Conservation (phyloP, 768 basidiomycete species). For the Pluteus cervinus region DNA sequence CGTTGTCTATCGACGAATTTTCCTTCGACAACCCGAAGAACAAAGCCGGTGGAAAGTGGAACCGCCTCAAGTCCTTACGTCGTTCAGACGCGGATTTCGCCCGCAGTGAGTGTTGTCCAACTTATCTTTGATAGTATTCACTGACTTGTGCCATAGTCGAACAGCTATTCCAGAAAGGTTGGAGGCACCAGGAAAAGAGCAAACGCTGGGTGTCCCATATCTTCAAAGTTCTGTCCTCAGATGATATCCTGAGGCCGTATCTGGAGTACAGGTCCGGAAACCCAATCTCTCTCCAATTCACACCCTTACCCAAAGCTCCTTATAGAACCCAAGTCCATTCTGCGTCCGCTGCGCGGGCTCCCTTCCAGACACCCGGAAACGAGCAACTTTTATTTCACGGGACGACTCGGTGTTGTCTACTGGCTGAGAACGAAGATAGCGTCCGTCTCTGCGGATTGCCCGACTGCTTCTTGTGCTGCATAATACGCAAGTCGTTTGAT, state of each 20-base stretch:
- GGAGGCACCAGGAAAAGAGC: slow-evolving; percentile 50
- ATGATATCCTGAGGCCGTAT: slow-evolving; percentile 37
- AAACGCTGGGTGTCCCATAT: slow-evolving; percentile 42
- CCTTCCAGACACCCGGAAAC: slow-evolving; percentile 28
- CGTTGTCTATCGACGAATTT: slow-evolving; percentile 32
- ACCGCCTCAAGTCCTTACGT: slow-evolving; percentile 35
- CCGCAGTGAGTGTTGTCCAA: slow-evolving; percentile 28
- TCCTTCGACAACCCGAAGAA: slow-evolving; percentile 37
- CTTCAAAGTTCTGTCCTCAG: slow-evolving; percentile 45
- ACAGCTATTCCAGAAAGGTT: slow-evolving; percentile 43
- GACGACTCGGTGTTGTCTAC: slow-evolving; percentile 49
- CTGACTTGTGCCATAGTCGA: slow-evolving; percentile 31
- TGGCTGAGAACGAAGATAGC: slow-evolving; percentile 47
- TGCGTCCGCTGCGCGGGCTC: slow-evolving; percentile 13
- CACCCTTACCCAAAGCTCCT: background rate
- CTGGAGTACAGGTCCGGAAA: slow-evolving; percentile 37
- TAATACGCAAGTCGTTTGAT: slow-evolving; percentile 56
- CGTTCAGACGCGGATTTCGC: slow-evolving; percentile 26
- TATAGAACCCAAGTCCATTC: slow-evolving; percentile 24
- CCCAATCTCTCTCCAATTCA: background rate
- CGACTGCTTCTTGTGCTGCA: slow-evolving; percentile 49
- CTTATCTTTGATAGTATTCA: background rate
- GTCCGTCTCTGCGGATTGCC: slow-evolving; percentile 42
- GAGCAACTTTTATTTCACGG: slow-evolving; percentile 65
- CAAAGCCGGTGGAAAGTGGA: slow-evolving; percentile 31